Evolutionary conservation across 208 protist species (phyloP), one percentile per base, ranked within the genome.

Genomic region (Crithidia mellificae): DNA sequence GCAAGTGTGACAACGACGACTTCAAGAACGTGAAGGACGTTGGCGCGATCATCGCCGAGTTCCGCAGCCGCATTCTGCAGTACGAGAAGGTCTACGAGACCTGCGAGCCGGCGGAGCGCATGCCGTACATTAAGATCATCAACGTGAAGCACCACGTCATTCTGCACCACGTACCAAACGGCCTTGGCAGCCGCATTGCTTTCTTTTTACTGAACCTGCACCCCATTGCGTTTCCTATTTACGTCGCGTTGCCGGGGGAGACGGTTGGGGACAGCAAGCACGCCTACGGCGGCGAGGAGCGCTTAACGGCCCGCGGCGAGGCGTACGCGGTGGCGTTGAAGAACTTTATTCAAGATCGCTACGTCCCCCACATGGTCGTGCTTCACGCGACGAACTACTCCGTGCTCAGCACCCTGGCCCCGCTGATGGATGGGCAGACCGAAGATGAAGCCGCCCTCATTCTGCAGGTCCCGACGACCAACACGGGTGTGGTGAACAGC

Each of bases 51-150:
- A 89, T 95, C 55, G 58, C 74, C 20, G 83, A 93, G 51, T 96
- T 96, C 65, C 71, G 84, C 20, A 82, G 77, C 22, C 87, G 92
- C 49, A 95, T 94, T 62, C 50, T 55, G 20, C 77, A 96, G 69
- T 96, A 96, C 75, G 92, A 96, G 57, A 88, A 90, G 46, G 92
- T 96, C 11, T 96, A 96, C 68, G 89, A 96, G 58, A 84, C 89
- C 19, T 78, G 94, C 6, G 79, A 91, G 43, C 65, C 72, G 38
- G 63, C 63, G 36, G 85, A 93, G 62, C 65, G 62, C 30, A 49
- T 94, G 36, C 73, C 84, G 44, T 96, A 88, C 74, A 96, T 96
- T 36, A 88, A 93, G 61, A 96, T 95, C 61, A 78, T 92, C 49
- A 90, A 96, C 74, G 86, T 93, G 15, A 94, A 96, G 78, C 87